Evolutionary conservation across 148 eudicot species (phyloP).

Genomic region (Drosera capensis): DNA sequence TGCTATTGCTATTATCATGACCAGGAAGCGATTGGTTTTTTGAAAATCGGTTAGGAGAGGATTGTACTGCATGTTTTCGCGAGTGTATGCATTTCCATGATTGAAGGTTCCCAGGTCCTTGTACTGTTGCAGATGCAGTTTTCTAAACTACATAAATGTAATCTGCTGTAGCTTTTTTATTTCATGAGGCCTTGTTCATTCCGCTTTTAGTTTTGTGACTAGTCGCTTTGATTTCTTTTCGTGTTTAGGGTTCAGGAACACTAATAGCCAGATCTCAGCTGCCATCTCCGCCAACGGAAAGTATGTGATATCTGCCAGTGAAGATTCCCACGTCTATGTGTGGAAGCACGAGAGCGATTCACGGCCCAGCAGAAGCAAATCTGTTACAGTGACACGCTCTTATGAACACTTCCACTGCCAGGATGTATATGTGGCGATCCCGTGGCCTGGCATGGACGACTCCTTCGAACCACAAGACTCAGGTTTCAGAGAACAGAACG

Average conservation of each 20-base stretch:
- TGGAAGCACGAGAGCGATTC: conserved; percentile 83
- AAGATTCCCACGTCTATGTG: conserved; percentile 72
- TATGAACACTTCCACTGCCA: conserved; percentile 78
- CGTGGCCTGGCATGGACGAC: conserved; percentile 60
- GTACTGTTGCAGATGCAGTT: too few relatives aligned
- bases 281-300: conserved; percentile 62
- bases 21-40: too few relatives aligned
- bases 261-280: conserved; percentile 89
- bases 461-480: conserved; percentile 25
- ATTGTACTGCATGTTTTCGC: too few relatives aligned
- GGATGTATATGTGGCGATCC: conserved; percentile 74
- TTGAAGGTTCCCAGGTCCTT: too few relatives aligned
- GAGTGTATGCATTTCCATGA: too few relatives aligned
- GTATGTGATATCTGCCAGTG: conserved; percentile 74
- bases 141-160: too few relatives aligned
- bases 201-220: too few relatives aligned
- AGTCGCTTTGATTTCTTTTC: too few relatives aligned
- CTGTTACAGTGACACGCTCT: conserved; percentile 46
- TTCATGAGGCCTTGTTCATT: too few relatives aligned
- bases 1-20: too few relatives aligned
- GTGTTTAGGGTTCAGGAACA: conserved; percentile 85
- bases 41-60: too few relatives aligned
- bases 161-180: too few relatives aligned
- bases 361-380: conserved; percentile 59
- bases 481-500: conserved; percentile 21